Conservation (phyloP, 345 rosid genomes). For the Turnera subulata region DNA sequence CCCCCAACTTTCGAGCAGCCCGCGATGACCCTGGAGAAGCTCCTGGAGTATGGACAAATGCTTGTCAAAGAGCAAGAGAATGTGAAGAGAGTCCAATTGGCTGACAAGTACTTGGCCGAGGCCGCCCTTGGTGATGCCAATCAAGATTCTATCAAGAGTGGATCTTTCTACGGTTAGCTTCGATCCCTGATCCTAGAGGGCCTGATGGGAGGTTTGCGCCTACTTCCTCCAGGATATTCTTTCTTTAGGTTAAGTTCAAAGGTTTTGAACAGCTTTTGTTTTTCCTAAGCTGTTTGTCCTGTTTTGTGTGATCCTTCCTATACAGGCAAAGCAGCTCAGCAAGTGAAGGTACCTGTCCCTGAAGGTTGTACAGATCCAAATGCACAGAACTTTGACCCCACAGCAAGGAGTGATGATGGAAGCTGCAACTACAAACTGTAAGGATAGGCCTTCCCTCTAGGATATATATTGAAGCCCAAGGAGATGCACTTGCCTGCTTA, state of each 20-base stretch:
- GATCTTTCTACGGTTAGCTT: constrained; percentile 72
- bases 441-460: constrained; percentile 13
- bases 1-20: constrained; percentile 83
- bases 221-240: neutral
- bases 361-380: constrained; percentile 78
- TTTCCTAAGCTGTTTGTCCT: neutral
- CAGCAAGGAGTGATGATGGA: constrained; percentile 95
- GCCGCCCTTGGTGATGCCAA: constrained; percentile 95
- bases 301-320: constrained; percentile 16
- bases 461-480: neutral
- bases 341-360: constrained; percentile 61
- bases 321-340: constrained; percentile 83
- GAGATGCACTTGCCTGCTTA: constrained; percentile 1
- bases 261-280: neutral
- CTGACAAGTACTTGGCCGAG: constrained; percentile 72
- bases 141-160: constrained; percentile 55
- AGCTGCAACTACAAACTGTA: constrained; percentile 52
- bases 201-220: constrained; percentile 35
- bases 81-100: constrained; percentile 94
- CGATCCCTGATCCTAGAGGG: constrained; percentile 29
- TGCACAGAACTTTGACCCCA: constrained; percentile 79
- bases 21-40: constrained; percentile 62
- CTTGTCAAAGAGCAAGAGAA: constrained; percentile 88
- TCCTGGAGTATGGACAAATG: constrained; percentile 79
- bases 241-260: neutral